Conservation (phyloP, 352 stramenopile species). For the Phytophthora chlamydospora region DNA sequence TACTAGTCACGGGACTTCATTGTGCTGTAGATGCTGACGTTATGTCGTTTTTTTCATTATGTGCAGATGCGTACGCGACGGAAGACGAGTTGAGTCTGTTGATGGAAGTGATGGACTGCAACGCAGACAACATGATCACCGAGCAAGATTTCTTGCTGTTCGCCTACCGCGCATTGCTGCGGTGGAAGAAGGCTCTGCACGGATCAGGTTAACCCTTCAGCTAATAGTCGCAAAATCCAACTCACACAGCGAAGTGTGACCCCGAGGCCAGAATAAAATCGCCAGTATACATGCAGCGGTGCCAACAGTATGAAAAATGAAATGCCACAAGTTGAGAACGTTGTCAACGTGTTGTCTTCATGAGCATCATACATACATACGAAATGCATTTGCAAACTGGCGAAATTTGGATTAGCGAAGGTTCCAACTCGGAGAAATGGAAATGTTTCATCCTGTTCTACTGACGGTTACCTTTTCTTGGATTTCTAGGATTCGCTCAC, state of each 20-base stretch:
- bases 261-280: slow-evolving; percentile 31
- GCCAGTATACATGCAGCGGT: slow-evolving; percentile 10
- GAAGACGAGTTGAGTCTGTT: slow-evolving; percentile 81
- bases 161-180: slow-evolving; percentile 72
- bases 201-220: slow-evolving; percentile 34
- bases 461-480: no score
- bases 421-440: not conserved
- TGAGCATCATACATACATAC: no score
- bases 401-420: no score
- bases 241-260: slow-evolving; percentile 21
- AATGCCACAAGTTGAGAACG: slow-evolving; percentile 18
- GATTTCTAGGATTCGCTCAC: slow-evolving; percentile 4
- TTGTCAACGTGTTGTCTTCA: not conserved
- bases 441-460: not conserved
- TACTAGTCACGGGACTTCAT: not conserved
- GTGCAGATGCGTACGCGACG: slow-evolving; percentile 79
- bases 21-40: slow-evolving; percentile 4
- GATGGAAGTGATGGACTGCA: slow-evolving; percentile 82
- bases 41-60: slow-evolving; percentile 5
- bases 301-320: slow-evolving; percentile 28
- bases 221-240: no score
- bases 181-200: slow-evolving; percentile 61
- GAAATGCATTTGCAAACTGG: no score
- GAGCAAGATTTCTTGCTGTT: slow-evolving; percentile 86
- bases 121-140: slow-evolving; percentile 77